phyloP scores from a whole-genome alignment of 2,329 filamentous ascomycete genomes.

The Monosporascus sp. region DNA sequence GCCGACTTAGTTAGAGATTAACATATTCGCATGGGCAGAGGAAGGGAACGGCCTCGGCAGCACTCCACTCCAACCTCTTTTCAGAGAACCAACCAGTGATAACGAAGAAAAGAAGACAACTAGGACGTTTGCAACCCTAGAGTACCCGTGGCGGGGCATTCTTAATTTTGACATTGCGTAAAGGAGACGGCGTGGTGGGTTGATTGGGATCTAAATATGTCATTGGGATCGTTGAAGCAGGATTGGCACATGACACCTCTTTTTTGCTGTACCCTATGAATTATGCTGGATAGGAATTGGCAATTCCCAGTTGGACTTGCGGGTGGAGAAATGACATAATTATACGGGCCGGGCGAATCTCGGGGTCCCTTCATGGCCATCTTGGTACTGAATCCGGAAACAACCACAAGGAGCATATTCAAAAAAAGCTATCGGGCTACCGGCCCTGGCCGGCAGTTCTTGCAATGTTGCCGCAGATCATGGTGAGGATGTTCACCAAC shows the following conservation, averaged over 20 bases:
- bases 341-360: conserved; percentile 2
- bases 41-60: not conserved
- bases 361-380: not conserved
- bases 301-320: conserved; percentile 5
- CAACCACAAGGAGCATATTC: no score
- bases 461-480: no score
- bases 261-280: not conserved
- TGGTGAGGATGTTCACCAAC: no score
- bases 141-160: not conserved
- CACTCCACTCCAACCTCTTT: not conserved
- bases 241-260: not conserved
- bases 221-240: not conserved
- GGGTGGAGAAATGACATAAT: conserved; percentile 19
- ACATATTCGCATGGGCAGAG: not conserved
- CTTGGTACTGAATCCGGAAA: no score
- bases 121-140: not conserved
- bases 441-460: no score
- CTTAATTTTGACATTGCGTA: not conserved
- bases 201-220: not conserved
- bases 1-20: not conserved
- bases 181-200: not conserved
- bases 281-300: not conserved
- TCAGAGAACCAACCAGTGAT: not conserved
- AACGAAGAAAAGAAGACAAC: not conserved
- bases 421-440: no score